A percentile compares a stretch with the other conserved stretches of the same genome.
phyloP scores from a whole-genome alignment of 78 protist genomes.

The Protostelium mycophagum region DNA sequence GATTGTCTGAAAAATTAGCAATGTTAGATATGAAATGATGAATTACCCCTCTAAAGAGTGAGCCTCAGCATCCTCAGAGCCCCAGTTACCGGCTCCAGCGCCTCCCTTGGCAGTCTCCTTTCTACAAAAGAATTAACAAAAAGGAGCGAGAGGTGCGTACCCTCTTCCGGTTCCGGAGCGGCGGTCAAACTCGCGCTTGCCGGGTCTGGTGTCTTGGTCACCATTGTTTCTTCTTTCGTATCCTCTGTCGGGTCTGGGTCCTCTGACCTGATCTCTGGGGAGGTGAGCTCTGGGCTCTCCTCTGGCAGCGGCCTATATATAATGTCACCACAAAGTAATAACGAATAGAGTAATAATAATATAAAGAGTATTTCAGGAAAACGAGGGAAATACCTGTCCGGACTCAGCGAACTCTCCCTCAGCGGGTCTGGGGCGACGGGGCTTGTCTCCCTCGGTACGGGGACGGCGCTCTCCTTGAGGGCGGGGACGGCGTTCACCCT shows the following conservation, averaged over 20 bases:
- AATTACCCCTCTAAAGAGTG: neutral
- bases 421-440: neutral
- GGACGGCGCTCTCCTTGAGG: neutral
- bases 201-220: neutral
- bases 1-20: neutral
- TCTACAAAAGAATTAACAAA: neutral
- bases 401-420: neutral
- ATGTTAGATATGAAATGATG: no score
- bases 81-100: neutral
- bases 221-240: neutral
- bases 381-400: no score
- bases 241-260: neutral
- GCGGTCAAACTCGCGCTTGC: neutral
- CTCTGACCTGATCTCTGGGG: neutral
- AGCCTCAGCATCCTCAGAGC: neutral
- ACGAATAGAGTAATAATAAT: no score
- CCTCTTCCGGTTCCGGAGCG: neutral
- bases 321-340: no score
- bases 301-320: neutral
- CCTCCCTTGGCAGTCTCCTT: neutral
- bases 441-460: neutral
- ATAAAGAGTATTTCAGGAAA: no score
- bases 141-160: neutral
- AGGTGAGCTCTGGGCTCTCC: neutral
- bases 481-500: neutral